Evolutionary conservation across 2,329 filamentous ascomycete species (phyloP), one percentile per base, ranked within the genome.

Genomic region (Monosporascus sp.): DNA sequence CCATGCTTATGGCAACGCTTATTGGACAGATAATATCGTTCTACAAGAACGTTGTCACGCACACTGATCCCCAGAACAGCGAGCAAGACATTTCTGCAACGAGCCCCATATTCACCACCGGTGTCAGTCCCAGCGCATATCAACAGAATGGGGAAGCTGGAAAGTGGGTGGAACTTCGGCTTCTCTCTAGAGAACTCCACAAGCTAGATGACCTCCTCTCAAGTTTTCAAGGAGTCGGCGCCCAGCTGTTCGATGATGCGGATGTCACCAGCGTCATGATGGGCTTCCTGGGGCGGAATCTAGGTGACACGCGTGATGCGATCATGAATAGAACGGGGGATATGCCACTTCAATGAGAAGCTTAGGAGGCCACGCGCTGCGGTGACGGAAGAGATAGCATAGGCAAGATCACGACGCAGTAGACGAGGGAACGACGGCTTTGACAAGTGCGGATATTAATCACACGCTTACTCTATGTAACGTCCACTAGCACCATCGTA

Each of bases 1-100:
- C 72, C 5, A 79, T 78, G 76, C 68, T 80, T 0, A 67, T 79
- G n/a, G 75, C 73, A 0, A 78, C 76, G 0, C 67, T 79, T 20
- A 72, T 80, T 18, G 72, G 72, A 48, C 76, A 78, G 60, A 73
- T 77, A 47, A 73, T 75, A 1, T 73, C 70, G 1, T 72, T 77
- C 50, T 79, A 79, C 63, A 73, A 71, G 53, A 69, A 67, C 18
- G 74, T 72, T 20, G 74, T 72, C 2, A 72, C 68, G 9, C 65
- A 72, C 48, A 63, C 67, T 3, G 71, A 74, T 53, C 74, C 74
- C 53, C 72, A 72, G 39, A 57, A 62, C 41, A 57, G 60, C n/a
- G 39, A 20, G 15, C 17, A 14, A 9, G 39, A 24, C 8, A 18
- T 43, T 18, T 43, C 39, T 14, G 18, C 39, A 43, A 35, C 31